These are phyloP conservation scores for Phoenix dactylifera DNA, from an alignment of 176 grass and related monocot genomes.

Conservation along the genomic window DNA sequence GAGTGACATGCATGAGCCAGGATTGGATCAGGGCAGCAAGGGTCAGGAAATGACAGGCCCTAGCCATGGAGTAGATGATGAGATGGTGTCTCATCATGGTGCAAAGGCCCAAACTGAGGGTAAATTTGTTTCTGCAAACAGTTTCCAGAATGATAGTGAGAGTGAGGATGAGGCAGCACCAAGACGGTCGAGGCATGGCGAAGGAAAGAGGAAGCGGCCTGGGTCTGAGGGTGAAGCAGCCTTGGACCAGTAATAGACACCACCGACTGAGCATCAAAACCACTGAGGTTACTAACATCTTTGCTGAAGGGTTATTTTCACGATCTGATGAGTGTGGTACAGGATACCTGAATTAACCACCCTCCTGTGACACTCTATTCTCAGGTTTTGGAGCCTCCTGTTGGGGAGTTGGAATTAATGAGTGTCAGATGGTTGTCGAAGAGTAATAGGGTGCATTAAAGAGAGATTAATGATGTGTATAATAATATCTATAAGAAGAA, in stretches of 20 bases:
- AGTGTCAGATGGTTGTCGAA: too few species aligned
- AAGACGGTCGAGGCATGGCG: slow-evolving; percentile 52
- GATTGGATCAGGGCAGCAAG: slow-evolving; percentile 58
- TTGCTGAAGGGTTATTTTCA: too few species aligned
- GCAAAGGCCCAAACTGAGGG: slow-evolving; percentile 39
- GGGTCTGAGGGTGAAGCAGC: slow-evolving; percentile 24
- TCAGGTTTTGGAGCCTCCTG: too few species aligned
- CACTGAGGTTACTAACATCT: background rate
- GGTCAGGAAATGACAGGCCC: slow-evolving; percentile 41
- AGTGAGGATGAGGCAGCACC: slow-evolving; percentile 82
- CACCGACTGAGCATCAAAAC: background rate
- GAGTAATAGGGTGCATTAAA: too few species aligned
- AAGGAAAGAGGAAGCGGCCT: slow-evolving; percentile 20
- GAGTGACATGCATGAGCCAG: slow-evolving; percentile 36
- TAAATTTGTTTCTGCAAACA: slow-evolving; percentile 24
- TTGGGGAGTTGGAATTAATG: too few species aligned
- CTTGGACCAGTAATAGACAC: background rate
- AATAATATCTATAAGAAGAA: too few species aligned
- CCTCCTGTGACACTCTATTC: too few species aligned
- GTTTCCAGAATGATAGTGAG: slow-evolving; percentile 57
- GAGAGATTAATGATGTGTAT: too few species aligned
- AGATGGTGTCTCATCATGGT: slow-evolving; percentile 10
- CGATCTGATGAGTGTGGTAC: too few species aligned
- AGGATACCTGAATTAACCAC: too few species aligned
- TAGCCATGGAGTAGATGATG: slow-evolving; percentile 31